Base-by-base conservation (phyloP, 306 rosid genomes). In the Psophocarpus tetragonolobus region DNA sequence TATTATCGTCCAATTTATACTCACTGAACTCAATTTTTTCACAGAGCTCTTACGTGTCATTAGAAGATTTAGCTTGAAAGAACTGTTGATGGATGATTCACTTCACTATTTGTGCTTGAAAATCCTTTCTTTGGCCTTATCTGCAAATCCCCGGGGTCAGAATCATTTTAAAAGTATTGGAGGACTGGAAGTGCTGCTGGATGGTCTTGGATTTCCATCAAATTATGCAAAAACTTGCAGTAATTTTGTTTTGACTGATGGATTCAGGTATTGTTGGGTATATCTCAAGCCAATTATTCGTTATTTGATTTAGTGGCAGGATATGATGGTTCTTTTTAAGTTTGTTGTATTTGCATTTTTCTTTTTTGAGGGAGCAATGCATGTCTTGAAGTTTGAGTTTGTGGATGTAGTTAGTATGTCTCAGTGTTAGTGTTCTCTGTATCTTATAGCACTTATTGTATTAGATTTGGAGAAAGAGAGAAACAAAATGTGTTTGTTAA, bases 111-210 rank as follows among this genome's bases (percentile, higher is more conserved):
- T 95, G 89, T 84, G 96, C 81, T 71, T 95, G 81, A 92, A 88
- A 88, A 86, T 91, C 81, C 96, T 95, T 32, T 86, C 82, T 74
- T 86, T 87, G 68, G 90, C 96, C 66, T 85, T 95, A 81, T 84
- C 93, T 66, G 85, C 92, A 58, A 95, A 95, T 76, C 87, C 97
- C 47, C 91, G 98, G 80, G 93, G 92, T 74, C 98, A 95, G 88
- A 89, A 87, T 83, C 97, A 89, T 91, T 95, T 95, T 79, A 95
- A 87, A 88, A 95, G 98, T 88, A 92, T 95, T 70, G 98, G 98
- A 69, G 98, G 98, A 47, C 92, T 91, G 88, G 98, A 95, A 86
- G 98, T 92, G 83, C 86, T 95, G 84, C 75, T 95, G 88, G 98
- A 95, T 87, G 96, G 97, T 81, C 97, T 95, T 84, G 98, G 98